These are phyloP conservation scores for Talaromyces sp. DNA, from an alignment of 2,329 filamentous ascomycete genomes.

Conservation along the genomic window DNA sequence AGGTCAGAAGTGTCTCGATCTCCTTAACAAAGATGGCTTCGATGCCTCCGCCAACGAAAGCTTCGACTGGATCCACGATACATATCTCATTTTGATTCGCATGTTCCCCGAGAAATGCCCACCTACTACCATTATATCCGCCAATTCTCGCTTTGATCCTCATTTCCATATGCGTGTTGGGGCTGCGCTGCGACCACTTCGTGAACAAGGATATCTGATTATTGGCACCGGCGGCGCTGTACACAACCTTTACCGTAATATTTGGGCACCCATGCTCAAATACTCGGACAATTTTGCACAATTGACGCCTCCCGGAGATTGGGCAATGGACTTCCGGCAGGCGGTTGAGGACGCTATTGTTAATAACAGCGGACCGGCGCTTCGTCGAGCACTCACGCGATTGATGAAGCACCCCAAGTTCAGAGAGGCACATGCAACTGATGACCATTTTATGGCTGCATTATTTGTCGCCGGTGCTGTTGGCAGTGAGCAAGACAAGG, in stretches of 20 bases:
- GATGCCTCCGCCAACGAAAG: conserved; percentile 50
- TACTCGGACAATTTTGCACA: conserved; percentile 62
- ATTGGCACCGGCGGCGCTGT: conserved; percentile 63
- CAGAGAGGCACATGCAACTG: conserved; percentile 65
- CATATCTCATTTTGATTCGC: conserved; percentile 64
- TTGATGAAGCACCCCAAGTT: conserved; percentile 67
- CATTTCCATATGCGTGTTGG: conserved; percentile 59
- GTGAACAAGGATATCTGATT: conserved; percentile 56
- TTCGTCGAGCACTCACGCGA: conserved; percentile 56
- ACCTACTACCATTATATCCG: conserved; percentile 59
- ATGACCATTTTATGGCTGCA: conserved; percentile 67
- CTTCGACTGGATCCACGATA: conserved; percentile 73
- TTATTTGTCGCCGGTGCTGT: conserved; percentile 61
- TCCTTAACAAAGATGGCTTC: conserved; percentile 54
- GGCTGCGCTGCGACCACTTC: conserved; percentile 53
- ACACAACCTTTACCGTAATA: conserved; percentile 67
- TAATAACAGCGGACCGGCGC: conserved; percentile 52
- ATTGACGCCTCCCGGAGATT: conserved; percentile 55
- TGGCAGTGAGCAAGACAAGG: conserved; percentile 49
- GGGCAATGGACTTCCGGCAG: conserved; percentile 65
- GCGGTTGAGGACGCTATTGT: conserved; percentile 59
- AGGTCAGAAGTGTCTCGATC: conserved; percentile 48
- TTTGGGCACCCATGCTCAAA: conserved; percentile 62
- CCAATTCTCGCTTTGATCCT: conserved; percentile 56
- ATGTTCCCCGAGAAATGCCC: conserved; percentile 67